Evolutionary conservation across 345 rosid species (phyloP).

Genomic region (Noccaea caerulescens): DNA sequence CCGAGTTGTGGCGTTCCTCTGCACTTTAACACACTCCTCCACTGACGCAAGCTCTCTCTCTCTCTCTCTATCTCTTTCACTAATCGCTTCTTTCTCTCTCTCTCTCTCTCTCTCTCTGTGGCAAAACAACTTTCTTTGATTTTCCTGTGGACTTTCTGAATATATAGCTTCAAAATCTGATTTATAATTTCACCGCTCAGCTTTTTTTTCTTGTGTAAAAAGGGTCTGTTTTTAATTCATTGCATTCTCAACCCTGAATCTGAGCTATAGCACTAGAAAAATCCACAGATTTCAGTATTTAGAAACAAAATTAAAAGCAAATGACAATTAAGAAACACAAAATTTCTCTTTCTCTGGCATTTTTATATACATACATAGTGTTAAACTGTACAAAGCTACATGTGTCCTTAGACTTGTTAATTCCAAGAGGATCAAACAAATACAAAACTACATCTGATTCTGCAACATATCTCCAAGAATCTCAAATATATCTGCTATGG

Average conservation of each 20-base stretch:
- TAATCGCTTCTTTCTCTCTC: slow-evolving; percentile 13
- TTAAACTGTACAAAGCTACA: slow-evolving; percentile 23
- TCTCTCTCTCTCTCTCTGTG: slow-evolving; percentile 19
- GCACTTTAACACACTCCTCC: slow-evolving; percentile 26
- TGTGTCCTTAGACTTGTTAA: slow-evolving; percentile 19
- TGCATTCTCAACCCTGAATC: slow-evolving; percentile 37
- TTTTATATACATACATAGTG: slow-evolving; percentile 6
- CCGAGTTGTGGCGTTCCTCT: slow-evolving; percentile 31
- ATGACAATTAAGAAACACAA: neutral
- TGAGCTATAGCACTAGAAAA: neutral
- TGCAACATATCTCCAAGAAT: slow-evolving; percentile 23
- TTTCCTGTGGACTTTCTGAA: slow-evolving; percentile 23
- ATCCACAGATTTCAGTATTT: slow-evolving; percentile 16
- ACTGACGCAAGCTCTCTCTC: slow-evolving; percentile 19
- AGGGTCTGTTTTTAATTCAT: slow-evolving; percentile 31
- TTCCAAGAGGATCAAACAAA: slow-evolving; percentile 10
- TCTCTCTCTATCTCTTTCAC: neutral
- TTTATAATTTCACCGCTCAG: slow-evolving; percentile 35
- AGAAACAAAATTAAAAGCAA: neutral
- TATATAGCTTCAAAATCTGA: slow-evolving; percentile 31
- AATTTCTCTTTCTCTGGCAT: neutral
- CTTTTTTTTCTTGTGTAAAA: slow-evolving; percentile 33
- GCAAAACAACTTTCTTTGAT: slow-evolving; percentile 35
- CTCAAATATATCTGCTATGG: slow-evolving; percentile 19
- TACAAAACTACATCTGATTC: slow-evolving; percentile 23